Evolutionary conservation across 306 rosid species (phyloP), one percentile per base, ranked within the genome.

Genomic region (Adenanthera pavonina): DNA sequence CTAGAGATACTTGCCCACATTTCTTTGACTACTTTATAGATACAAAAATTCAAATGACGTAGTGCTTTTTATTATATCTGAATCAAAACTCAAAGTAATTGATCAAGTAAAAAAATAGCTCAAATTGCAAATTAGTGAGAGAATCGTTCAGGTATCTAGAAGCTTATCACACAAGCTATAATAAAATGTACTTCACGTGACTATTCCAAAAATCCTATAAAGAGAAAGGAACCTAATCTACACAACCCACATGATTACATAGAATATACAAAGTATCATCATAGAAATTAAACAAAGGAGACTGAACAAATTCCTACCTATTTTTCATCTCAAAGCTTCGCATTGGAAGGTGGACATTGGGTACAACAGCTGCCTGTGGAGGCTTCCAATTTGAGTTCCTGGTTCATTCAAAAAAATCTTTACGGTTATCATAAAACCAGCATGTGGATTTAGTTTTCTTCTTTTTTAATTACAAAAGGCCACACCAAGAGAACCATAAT

Each of bases 281-380:
- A 33, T 3, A 20, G 11, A 56, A 78, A 81, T 65, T 41, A 61
- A 74, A 57, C 36, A 72, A 82, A 16, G 41, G 19, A 69, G 46
- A 84, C 56, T 15, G 7, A 74, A 72, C 33, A n/a, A 44, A 41
- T 53, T 81, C 77, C 77, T 70, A 90, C 99, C 96, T 88, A 80
- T 95, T 90, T 80, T 95, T 93, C 57, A 88, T 67, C 86, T 95
- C 99, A 9, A 85, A 90, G 70, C 98, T 95, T 20, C 99, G 99
- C 99, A 92, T 95, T 17, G 99, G 99, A 51, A 95, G 98, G 85
- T 95, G 99, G 78, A 87, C 77, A 84, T 76, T 84, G 4, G 93
- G 87, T 17, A 85, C 59, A 76, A 92, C 75, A 57, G 96, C 93
- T 60, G 95, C 97, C 69, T 84, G 93, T 71, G 89, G 83, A 75